Percentiles rank a stretch among this genome's conserved stretches.
Evolutionary conservation across 192 early-diverging fungal species (phyloP).

Genomic region (Linnemannia zychae): DNA sequence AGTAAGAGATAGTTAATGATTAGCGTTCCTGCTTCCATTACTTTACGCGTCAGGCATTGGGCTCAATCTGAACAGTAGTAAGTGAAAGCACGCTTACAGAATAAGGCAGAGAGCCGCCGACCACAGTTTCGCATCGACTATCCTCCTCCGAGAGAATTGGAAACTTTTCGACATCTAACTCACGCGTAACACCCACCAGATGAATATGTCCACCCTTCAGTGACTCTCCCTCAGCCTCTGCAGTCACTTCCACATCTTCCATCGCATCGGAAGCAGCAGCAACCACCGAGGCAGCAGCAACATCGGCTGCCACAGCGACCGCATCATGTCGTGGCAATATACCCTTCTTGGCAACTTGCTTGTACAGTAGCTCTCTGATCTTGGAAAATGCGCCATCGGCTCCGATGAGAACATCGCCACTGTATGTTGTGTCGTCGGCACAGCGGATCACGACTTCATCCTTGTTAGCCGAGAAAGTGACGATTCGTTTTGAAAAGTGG

Average conservation of each 20-base stretch:
- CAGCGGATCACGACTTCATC: conserved; percentile 33
- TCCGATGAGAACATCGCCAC: conserved; percentile 35
- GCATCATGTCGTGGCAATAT: conserved; percentile 37
- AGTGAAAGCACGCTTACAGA: neutral
- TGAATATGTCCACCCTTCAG: conserved; percentile 20
- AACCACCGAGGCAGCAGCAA: neutral
- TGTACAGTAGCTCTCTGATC: conserved; percentile 27
- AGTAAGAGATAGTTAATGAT: neutral
- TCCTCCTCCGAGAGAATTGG: neutral
- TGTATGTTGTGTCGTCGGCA: conserved; percentile 17
- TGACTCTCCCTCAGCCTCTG: neutral
- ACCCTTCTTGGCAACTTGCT: conserved; percentile 36
- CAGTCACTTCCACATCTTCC: neutral
- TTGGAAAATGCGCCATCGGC: conserved; percentile 47
- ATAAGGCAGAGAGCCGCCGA: conserved; percentile 1
- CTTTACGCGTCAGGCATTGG: too few relatives aligned
- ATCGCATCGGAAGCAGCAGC: neutral
- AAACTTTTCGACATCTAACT: conserved; percentile 10
- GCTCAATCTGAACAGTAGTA: neutral
- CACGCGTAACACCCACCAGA: conserved; percentile 19
- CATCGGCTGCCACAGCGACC: conserved; percentile 6
- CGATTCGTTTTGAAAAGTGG: conserved; percentile 32
- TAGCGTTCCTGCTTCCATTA: neutral
- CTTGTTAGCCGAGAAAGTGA: conserved; percentile 20
- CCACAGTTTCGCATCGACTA: conserved; percentile 1